Base-by-base conservation (phyloP, 1,139 yeast genomes). In the Diutina catenulata region DNA sequence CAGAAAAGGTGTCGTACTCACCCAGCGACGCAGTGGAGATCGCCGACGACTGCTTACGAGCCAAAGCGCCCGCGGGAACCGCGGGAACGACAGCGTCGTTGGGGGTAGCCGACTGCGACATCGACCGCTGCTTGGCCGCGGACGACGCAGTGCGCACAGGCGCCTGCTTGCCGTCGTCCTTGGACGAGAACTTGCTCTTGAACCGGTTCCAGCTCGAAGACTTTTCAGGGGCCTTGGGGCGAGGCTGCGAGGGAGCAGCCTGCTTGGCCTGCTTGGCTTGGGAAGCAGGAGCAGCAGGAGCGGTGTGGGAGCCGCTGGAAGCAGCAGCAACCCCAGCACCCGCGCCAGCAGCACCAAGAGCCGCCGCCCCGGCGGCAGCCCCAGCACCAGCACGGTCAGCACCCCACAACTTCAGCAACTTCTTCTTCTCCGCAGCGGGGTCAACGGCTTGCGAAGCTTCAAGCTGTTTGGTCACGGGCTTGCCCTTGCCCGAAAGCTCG, bases 1-100 rank as follows among this genome's bases (percentile, higher is more conserved):
- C 62, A 5, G 74, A 64, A 45, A 56, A 58, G 28, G 60, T 52
- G 38, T 62, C 69, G 43, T 48, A 59, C 5, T 50, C 45, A 6
- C 15, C 18, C 25, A n/a, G 23, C 3, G 35, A 31, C 19, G 18
- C 25, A 23, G 18, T 13, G 23, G 13, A 13, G 3, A 13, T 16
- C 15, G 6, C 13, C 10, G 15, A 14, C 28, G 14, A 16, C 5
- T 20, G 24, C 25, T 31, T 20, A 5, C 35, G 35, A 8, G 18
- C 23, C 10, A 31, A n/a, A 11, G 18, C 13, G n/a, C 6, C 14
- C 25, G 20, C 21, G 8, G 35, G 35, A 11, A 31, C 25, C 7
- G 35, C 24, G 14, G 35, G 35, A 11, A n/a, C 21, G n/a, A 31
- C 23, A 20, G 15, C 15, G 10, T 31, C 35, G 16, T 20, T 21